phyloP scores from a whole-genome alignment of 2,329 filamentous ascomycete species.

The Phialophora expanda region DNA sequence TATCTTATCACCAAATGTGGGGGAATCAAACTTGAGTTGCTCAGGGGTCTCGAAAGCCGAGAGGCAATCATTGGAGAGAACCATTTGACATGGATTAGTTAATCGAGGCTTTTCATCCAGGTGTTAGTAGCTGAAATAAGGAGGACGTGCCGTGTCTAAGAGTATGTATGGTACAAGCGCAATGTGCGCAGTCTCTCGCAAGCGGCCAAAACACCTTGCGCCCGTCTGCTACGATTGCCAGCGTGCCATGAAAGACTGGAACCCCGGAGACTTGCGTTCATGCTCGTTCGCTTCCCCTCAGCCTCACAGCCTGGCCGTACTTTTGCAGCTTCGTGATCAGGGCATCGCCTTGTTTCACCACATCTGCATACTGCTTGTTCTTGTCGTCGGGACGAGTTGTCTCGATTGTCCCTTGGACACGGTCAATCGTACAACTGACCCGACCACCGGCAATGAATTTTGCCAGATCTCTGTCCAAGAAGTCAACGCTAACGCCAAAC shows the following conservation, averaged over 20 bases:
- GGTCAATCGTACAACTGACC: conserved; percentile 96
- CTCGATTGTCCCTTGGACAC: conserved; percentile 95
- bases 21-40: conserved; percentile 16
- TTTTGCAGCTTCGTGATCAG: conserved; percentile 99
- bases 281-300: conserved; percentile 92
- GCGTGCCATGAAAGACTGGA: neutral
- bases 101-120: neutral
- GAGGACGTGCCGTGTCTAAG: neutral
- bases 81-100: neutral
- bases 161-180: conserved; percentile 21
- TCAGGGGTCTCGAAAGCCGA: conserved; percentile 10
- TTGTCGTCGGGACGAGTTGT: conserved; percentile 98
- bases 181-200: neutral
- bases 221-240: conserved; percentile 3
- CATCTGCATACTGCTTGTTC: conserved; percentile 99
- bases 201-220: conserved; percentile 25
- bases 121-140: neutral
- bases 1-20: conserved; percentile 32
- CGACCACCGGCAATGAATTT: conserved; percentile 95
- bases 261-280: conserved; percentile 48
- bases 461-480: conserved; percentile 92
- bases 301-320: conserved; percentile 93
- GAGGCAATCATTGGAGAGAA: neutral
- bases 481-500: conserved; percentile 96
- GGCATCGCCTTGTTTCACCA: conserved; percentile 96